phyloP scores from a whole-genome alignment of 805 yeast species.

The Novakomyces olei region DNA sequence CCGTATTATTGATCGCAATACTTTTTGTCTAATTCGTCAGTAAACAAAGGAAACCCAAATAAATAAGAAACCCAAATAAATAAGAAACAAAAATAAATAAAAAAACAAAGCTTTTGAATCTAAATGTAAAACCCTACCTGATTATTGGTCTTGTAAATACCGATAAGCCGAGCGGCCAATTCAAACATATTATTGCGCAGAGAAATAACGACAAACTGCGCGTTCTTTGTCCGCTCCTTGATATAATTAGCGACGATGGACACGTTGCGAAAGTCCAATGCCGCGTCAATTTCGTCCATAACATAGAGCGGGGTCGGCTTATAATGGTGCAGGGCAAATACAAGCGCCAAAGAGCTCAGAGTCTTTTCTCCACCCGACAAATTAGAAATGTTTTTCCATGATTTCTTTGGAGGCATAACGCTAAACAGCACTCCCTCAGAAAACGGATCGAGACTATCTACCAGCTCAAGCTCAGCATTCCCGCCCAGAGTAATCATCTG shows the following conservation, averaged over 20 bases:
- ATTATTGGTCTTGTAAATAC: conserved; percentile 85
- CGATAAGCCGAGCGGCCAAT: conserved; percentile 79
- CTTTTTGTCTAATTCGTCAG: conserved; percentile 7
- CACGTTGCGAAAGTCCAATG: conserved; percentile 87
- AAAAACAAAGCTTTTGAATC: too few relatives aligned
- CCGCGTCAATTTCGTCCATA: conserved; percentile 99
- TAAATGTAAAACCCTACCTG: conserved; percentile 13
- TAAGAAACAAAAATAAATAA: too few relatives aligned
- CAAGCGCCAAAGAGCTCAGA: conserved; percentile 77
- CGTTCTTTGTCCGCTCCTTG: conserved; percentile 84
- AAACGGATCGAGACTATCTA: conserved; percentile 91
- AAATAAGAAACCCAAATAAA: conserved; percentile 2
- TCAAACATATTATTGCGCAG: conserved; percentile 95
- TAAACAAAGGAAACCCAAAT: background rate
- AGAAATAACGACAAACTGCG: conserved; percentile 89
- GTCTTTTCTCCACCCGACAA: conserved; percentile 97
- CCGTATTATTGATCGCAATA: conserved; percentile 9
- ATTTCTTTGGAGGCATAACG: conserved; percentile 97
- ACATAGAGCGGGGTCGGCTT: conserved; percentile 95
- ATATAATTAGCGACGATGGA: conserved; percentile 94
- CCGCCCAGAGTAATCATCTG: conserved; percentile 99
- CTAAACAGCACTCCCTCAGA: conserved; percentile 90
- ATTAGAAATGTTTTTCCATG: conserved; percentile 90
- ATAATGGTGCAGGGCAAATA: conserved; percentile 84
- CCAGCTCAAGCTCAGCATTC: conserved; percentile 88